These are phyloP conservation scores for Dipodascus geniculatus DNA, from an alignment of 805 yeast species.

Conservation along the genomic window DNA sequence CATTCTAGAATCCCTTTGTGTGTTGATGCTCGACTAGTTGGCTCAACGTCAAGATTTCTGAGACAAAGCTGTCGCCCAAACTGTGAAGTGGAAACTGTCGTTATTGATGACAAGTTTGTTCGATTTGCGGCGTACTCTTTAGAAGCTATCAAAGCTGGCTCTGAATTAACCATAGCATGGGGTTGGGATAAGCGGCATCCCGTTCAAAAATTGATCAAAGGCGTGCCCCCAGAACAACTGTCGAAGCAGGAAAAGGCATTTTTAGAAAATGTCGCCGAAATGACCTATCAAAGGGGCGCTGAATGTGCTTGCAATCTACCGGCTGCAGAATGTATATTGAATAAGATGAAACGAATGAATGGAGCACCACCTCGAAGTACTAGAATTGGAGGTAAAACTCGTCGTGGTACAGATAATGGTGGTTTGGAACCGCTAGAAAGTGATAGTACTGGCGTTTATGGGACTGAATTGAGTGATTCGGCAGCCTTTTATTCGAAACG, in stretches of 20 bases:
- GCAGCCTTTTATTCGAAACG: conserved; percentile 16
- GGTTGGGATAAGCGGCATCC: conserved; percentile 82
- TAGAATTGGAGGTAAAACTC: conserved; percentile 33
- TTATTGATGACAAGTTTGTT: conserved; percentile 27
- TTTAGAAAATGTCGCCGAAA: conserved; percentile 11
- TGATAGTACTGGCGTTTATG: conserved; percentile 3
- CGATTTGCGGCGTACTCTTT: conserved; percentile 48
- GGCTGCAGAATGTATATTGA: conserved; percentile 16
- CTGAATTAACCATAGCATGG: conserved; percentile 75
- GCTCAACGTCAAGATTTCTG: conserved; percentile 63
- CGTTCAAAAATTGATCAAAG: conserved; percentile 39
- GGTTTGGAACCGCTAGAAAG: neutral
- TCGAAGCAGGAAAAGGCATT: conserved; percentile 13
- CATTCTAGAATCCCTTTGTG: conserved; percentile 47
- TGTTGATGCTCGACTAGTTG: conserved; percentile 69
- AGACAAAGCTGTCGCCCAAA: conserved; percentile 71
- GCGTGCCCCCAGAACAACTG: conserved; percentile 24
- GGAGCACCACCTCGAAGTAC: conserved; percentile 11
- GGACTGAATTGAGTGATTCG: conserved; percentile 5
- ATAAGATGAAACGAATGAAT: conserved; percentile 12
- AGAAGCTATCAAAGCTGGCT: conserved; percentile 45
- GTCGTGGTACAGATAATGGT: conserved; percentile 23
- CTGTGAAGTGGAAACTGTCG: conserved; percentile 44
- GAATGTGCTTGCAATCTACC: conserved; percentile 21
- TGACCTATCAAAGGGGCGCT: conserved; percentile 16